These are phyloP conservation scores for Paramecium pentaurelia DNA, from an alignment of 73 alveolate species.

Conservation along the genomic window DNA sequence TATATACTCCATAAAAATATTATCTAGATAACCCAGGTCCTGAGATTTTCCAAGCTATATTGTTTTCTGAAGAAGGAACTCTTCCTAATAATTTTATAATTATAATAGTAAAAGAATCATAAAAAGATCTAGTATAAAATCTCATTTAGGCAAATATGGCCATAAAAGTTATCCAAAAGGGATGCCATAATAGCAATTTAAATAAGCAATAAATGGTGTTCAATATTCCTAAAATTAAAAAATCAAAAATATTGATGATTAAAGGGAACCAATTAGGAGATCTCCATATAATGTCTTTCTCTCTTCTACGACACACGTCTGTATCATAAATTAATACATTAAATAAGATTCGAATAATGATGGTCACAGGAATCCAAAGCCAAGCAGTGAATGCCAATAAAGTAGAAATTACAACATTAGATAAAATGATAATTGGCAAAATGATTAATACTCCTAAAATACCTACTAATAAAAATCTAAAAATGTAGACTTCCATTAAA, in stretches of 20 bases:
- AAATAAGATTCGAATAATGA: background rate
- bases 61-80: background rate
- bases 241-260: background rate
- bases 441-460: background rate
- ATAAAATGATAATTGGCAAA: background rate
- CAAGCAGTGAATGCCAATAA: background rate
- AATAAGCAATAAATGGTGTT: background rate
- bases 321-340: background rate
- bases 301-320: background rate
- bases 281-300: background rate
- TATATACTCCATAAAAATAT: background rate
- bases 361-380: background rate
- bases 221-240: background rate
- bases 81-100: slow-evolving; percentile 2
- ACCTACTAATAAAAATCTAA: slow-evolving; percentile 8
- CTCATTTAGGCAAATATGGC: background rate
- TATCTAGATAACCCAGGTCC: slow-evolving; percentile 32
- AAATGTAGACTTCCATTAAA: background rate
- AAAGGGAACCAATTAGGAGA: slow-evolving; percentile 1
- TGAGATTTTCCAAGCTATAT: slow-evolving; percentile 34
- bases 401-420: background rate
- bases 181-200: background rate
- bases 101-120: background rate
- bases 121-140: background rate
- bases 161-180: background rate